A percentile compares a stretch with the other conserved stretches of the same genome.
Conservation (phyloP, 2,329 filamentous ascomycete species). For the Sporothrix humicola region DNA sequence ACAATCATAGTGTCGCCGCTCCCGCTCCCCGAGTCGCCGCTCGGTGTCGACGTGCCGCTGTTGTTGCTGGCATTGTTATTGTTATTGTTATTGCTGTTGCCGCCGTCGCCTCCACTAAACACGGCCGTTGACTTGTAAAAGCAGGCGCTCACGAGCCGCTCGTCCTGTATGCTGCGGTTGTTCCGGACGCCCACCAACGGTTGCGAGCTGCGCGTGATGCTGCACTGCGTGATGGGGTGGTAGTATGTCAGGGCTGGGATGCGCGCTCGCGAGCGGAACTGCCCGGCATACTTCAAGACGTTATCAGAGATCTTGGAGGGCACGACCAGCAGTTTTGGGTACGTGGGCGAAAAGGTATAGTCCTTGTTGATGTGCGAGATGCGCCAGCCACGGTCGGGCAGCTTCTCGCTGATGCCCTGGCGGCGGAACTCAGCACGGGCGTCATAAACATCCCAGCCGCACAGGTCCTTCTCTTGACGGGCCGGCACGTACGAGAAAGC, state of each 20-base stretch:
- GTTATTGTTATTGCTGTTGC: too few relatives aligned
- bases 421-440: slow-evolving; percentile 82
- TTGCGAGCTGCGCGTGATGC: slow-evolving; percentile 93
- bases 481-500: slow-evolving; percentile 85
- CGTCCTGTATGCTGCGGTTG: slow-evolving; percentile 93
- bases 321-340: slow-evolving; percentile 83
- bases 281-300: slow-evolving; percentile 88
- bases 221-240: slow-evolving; percentile 96
- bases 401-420: slow-evolving; percentile 84
- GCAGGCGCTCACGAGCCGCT: slow-evolving; percentile 89
- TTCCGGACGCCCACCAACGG: slow-evolving; percentile 84
- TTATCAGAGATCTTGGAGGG: slow-evolving; percentile 94
- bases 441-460: slow-evolving; percentile 87
- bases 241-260: slow-evolving; percentile 92
- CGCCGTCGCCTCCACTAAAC: slow-evolving; percentile 42
- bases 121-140: slow-evolving; percentile 72
- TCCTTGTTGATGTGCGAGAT: slow-evolving; percentile 88
- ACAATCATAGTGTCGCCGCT: slow-evolving; percentile 22
- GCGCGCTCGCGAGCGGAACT: slow-evolving; percentile 85
- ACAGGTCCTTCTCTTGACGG: slow-evolving; percentile 72
- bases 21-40: slow-evolving; percentile 32
- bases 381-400: slow-evolving; percentile 81
- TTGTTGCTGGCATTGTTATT: slow-evolving; percentile 37
- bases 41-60: slow-evolving; percentile 4
- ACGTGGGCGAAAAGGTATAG: slow-evolving; percentile 90